phyloP scores from a whole-genome alignment of 2,329 filamentous ascomycete species.

The Nothophaeocryptopus gaeumannii region DNA sequence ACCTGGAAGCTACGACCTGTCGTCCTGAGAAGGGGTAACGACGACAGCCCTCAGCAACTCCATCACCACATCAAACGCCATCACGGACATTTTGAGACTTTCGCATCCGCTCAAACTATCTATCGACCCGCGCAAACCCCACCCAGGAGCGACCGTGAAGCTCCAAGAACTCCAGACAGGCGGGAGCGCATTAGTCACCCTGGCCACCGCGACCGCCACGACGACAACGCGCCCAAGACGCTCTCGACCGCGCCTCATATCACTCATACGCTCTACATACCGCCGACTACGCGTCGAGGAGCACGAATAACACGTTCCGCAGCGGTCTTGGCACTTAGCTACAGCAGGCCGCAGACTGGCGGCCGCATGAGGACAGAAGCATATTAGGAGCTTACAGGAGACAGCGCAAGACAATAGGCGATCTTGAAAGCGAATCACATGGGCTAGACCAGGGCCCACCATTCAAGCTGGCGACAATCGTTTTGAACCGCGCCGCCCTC shows the following conservation, averaged over 20 bases:
- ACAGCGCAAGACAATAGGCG: background rate
- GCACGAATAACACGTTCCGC: conserved; percentile 15
- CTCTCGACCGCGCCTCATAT: background rate
- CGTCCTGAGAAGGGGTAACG: background rate
- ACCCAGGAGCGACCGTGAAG: background rate
- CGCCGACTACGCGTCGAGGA: conserved; percentile 19
- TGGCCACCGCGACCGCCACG: conserved; percentile 11
- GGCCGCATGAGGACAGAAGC: conserved; percentile 10
- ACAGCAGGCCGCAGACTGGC: conserved; percentile 7
- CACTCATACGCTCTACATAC: conserved; percentile 1
- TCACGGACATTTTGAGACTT: conserved; percentile 12
- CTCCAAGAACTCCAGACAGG: conserved; percentile 2
- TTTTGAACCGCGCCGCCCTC: conserved; percentile 32
- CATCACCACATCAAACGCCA: conserved; percentile 7
- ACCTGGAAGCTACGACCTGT: background rate
- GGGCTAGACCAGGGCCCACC: conserved; percentile 15
- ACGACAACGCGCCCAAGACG: conserved; percentile 12
- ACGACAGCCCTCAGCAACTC: conserved; percentile 2
- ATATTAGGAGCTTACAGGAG: conserved; percentile 2
- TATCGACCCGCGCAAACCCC: conserved; percentile 18
- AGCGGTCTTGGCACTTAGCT: conserved; percentile 16
- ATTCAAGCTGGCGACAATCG: conserved; percentile 35
- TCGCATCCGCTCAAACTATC: conserved; percentile 16
- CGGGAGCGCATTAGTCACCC: conserved; percentile 20
- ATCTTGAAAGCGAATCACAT: conserved; percentile 16